Evolutionary conservation across 2,329 filamentous ascomycete species (phyloP).

Genomic region (Fusarium acutatum): DNA sequence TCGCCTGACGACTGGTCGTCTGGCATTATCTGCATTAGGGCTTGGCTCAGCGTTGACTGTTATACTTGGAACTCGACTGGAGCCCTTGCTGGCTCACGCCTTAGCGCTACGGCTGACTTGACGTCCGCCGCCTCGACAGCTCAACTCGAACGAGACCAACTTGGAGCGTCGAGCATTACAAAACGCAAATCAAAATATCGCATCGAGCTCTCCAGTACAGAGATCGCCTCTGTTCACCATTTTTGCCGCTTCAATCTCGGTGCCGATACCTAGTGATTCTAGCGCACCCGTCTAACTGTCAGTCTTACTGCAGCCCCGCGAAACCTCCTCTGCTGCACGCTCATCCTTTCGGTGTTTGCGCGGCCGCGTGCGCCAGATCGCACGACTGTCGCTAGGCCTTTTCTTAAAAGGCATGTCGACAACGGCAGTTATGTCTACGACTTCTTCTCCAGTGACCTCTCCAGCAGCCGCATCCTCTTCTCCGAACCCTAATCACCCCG

Average conservation of each 20-base stretch:
- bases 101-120: conserved; percentile 42
- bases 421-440: conserved; percentile 65
- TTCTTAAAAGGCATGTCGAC: conserved; percentile 46
- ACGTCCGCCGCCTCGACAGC: conserved; percentile 34
- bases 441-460: conserved; percentile 63
- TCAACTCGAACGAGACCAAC: conserved; percentile 18
- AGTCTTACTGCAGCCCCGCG: conserved; percentile 33
- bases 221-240: conserved; percentile 10
- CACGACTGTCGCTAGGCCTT: conserved; percentile 39
- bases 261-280: conserved; percentile 13
- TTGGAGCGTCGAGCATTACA: conserved; percentile 16
- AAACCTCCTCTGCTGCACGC: conserved; percentile 24
- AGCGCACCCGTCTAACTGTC: conserved; percentile 21
- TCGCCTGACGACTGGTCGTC: conserved; percentile 45
- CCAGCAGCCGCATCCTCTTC: conserved; percentile 56
- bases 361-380: conserved; percentile 44
- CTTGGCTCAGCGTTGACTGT: conserved; percentile 37
- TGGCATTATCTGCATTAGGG: conserved; percentile 43
- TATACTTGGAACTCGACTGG: conserved; percentile 36
- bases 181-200: conserved; percentile 16
- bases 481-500: conserved; percentile 61
- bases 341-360: conserved; percentile 39
- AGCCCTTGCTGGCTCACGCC: conserved; percentile 27
- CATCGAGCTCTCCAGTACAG: conserved; percentile 19
- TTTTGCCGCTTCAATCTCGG: conserved; percentile 16